Evolutionary conservation across 768 basidiomycete genomes (phyloP), one percentile per base, ranked within the genome.

Genomic region (Strobilomyces dryophilus): DNA sequence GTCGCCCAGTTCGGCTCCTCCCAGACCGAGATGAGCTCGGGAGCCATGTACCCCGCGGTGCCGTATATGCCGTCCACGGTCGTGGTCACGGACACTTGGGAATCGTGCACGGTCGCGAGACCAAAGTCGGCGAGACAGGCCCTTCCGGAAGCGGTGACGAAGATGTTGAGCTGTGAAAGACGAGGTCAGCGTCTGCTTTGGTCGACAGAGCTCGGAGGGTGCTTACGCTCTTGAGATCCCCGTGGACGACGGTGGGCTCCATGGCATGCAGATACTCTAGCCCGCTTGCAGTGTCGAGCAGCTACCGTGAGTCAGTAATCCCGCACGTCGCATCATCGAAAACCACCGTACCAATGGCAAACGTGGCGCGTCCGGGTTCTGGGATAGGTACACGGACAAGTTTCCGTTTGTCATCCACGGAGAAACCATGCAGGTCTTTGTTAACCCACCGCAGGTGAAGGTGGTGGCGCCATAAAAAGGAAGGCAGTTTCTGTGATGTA

Each of bases 201-300:
- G 7, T 41, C 26, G 8, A 45, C 2, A 20, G 15, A 26, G n/a
- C 24, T 17, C 32, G 20, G 3, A 27, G 39, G 35, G 24, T 10
- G 54, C 73, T 55, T 48, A 77, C 76, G 29, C 71, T 70, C 59
- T 76, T 77, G 20, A 77, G 53, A 49, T 77, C 76, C 10, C 76
- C 76, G 18, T 77, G 76, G 12, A 72, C 56, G 15, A 78, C 67
- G 1, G 76, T 74, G 24, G 73, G 73, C 31, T 66, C 51, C 54
- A 68, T 63, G 8, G 61, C 61, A 47, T 78, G 76, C 20, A 77
- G 60, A 51, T 74, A 76, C 35, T 63, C 61, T 8, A 77, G 53
- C 20, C 74, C 76, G 2, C 40, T 54, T 7, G 73, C 74, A 17
- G 72, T 57, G 35, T 75, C 73, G n/a, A 59, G 54, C 20, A 77